Conservation (phyloP, 208 protist genomes). For the Herpetomonas tarakana region DNA sequence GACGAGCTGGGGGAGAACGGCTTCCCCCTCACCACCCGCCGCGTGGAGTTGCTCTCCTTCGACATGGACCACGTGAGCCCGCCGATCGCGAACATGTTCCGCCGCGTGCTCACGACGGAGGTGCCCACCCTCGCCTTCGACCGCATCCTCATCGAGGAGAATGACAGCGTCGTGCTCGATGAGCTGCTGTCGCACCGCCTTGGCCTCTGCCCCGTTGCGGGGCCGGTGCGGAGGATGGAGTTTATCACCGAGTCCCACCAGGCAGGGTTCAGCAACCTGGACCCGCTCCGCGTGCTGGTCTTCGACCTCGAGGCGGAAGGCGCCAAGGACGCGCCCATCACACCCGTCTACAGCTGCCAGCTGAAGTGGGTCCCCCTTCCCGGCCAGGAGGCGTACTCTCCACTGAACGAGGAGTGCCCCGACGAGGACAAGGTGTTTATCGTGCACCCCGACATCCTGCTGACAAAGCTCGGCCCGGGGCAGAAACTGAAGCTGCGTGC, state of each 20-base stretch:
- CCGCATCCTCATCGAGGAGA: constrained; percentile 95
- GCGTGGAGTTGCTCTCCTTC: constrained; percentile 79
- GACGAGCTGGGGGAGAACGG: constrained; percentile 12
- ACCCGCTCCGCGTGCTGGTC: constrained; percentile 69
- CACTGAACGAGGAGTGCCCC: constrained; percentile 3
- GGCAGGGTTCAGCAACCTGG: constrained; percentile 52
- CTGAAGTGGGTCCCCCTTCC: constrained; percentile 94
- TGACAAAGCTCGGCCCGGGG: constrained; percentile 96
- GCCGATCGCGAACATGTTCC: constrained; percentile 97
- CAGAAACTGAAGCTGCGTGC: constrained; percentile 93
- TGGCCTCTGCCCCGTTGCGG: constrained; percentile 97
- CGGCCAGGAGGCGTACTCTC: constrained; percentile 47
- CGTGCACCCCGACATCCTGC: constrained; percentile 97
- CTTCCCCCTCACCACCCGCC: constrained; percentile 56
- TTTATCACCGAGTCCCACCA: constrained; percentile 68
- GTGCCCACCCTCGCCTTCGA: constrained; percentile 99
- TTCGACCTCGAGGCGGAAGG: constrained; percentile 83
- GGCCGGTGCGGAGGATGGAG: constrained; percentile 91
- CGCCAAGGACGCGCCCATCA: constrained; percentile 51
- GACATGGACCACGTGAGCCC: constrained; percentile 77
- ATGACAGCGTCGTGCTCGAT: constrained; percentile 98
- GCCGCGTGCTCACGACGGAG: constrained; percentile 96
- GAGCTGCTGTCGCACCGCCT: constrained; percentile 97
- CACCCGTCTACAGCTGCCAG: constrained; percentile 88
- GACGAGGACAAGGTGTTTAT: constrained; percentile 83